Evolutionary conservation across 2,329 filamentous ascomycete species (phyloP), one percentile per base, ranked within the genome.

Genomic region (Dactylellina leptospora): DNA sequence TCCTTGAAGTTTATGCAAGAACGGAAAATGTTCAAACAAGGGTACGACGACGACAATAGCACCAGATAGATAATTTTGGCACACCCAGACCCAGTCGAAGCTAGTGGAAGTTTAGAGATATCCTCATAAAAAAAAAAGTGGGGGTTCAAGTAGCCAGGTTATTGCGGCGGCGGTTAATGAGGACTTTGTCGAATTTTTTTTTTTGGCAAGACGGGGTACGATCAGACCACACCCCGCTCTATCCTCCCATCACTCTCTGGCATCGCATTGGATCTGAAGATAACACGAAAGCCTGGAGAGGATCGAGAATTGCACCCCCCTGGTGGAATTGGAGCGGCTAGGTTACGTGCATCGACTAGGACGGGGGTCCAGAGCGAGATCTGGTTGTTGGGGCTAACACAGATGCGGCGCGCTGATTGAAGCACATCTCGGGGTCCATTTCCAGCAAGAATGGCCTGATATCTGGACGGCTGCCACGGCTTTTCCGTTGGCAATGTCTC

Each of bases 361-460:
- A 27, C 16, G 9, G 16, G 23, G 48, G 20, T 40, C 28, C 30
- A 63, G 28, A 55, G 42, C 20, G 48, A 63, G 59, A 54, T 63
- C 59, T 45, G 25, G 48, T 28, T 45, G 48, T 23, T 53, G 33
- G 11, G 36, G 48, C 59, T 63, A 63, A 1, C 38, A 48, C 48
- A 30, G 59, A 63, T 63, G 20, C 50, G 48, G 59, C 18, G 3
- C 16, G 25, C 18, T 42, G 58, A 40, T 54, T 33, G 25, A 62
- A 44, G 55, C 36, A 48, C 18, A n/a, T 40, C 10, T n/a, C 18
- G 4, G 13, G 13, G 10, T 40, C 36, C 30, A 50, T 50, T 16
- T 40, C 36, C 20, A 62, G 47, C 33, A 62, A 20, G 33, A 62
- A 63, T 66, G 51, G 61, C 53, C 61, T 66, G 61, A 66, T 51